Evolutionary conservation across 2,329 filamentous ascomycete genomes (phyloP), one percentile per base, ranked within the genome.

Genomic region (Paraphaeosphaeria sporulosa): DNA sequence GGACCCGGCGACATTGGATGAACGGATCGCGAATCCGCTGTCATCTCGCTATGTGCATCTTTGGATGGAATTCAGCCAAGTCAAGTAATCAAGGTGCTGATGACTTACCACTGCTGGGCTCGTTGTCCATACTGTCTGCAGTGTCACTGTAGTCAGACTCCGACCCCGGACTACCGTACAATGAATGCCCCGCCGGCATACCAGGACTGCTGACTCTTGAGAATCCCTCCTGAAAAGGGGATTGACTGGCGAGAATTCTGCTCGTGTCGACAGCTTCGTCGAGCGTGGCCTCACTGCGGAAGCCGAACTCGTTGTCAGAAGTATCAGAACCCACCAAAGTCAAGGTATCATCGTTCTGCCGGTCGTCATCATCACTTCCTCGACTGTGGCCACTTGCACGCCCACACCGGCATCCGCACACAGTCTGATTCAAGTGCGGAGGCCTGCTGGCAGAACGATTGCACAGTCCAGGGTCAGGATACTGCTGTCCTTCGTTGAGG

Each of bases 1-100:
- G 71, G 71, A 36, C 66, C 68, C 8, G 72, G 68, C 12, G 72
- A 71, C 25, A 62, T 56, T 42, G 50, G 61, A 2, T 61, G 65
- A 43, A 68, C 38, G 51, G 64, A 70, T 44, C 52, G 58, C 27
- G 15, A 38, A 0, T 59, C 60, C 40, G 63, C 53, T 1, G 59
- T 42, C 4, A 55, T 21, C n/a, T 58, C 48, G 51, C 64, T 70
- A 9, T 60, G 64, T 4, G 57, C 55, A 10, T 59, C 50, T 53
- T 53, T 2, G 10, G 2, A 21, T 10, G 6, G 19, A 15, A 53
- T 1, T 53, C 15, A 53, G 50, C 38, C 23, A 30, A 30, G 23
- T 17, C 19, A n/a, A 43, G 17, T 12, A 43, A 15, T 19, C 6
- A 23, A 25, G 15, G 17, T 32, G 3, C 6, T n/a, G 17, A 9